Conservation (phyloP, 2,329 filamentous ascomycete genomes). For the Diplodia mutila region DNA sequence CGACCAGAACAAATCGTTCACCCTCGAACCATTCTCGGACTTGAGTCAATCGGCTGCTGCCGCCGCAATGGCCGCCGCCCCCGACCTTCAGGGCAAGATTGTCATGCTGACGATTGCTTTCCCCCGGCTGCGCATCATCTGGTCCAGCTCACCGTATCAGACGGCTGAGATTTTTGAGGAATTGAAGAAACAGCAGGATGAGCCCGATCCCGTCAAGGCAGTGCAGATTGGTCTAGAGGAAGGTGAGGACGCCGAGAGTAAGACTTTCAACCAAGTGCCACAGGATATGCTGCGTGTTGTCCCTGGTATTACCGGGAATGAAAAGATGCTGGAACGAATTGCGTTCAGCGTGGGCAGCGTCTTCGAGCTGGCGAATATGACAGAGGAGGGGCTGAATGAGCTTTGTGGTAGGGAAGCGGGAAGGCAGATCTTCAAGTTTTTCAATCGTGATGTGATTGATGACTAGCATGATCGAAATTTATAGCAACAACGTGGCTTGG, state of each 20-base stretch:
- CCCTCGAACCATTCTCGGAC: constrained; percentile 67
- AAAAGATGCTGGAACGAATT: constrained; percentile 74
- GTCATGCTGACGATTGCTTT: constrained; percentile 93
- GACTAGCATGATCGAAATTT: background rate
- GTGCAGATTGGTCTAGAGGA: constrained; percentile 78
- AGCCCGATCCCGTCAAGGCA: constrained; percentile 87
- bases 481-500: background rate
- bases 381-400: constrained; percentile 69
- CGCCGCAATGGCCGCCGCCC: constrained; percentile 52
- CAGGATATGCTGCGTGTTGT: constrained; percentile 88
- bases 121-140: constrained; percentile 86
- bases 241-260: constrained; percentile 56
- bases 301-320: constrained; percentile 72
- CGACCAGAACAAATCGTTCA: constrained; percentile 96
- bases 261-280: constrained; percentile 79
- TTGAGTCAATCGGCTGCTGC: constrained; percentile 66
- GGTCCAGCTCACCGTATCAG: constrained; percentile 91
- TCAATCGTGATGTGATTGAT: constrained; percentile 62
- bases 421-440: constrained; percentile 78
- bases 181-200: constrained; percentile 84
- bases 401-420: constrained; percentile 79
- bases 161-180: constrained; percentile 96
- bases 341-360: constrained; percentile 76
- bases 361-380: constrained; percentile 83
- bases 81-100: constrained; percentile 87